Percentiles rank a stretch among this genome's conserved stretches.
Evolutionary conservation across 352 stramenopile species (phyloP).

Genomic region (Globisporangium emineosum): DNA sequence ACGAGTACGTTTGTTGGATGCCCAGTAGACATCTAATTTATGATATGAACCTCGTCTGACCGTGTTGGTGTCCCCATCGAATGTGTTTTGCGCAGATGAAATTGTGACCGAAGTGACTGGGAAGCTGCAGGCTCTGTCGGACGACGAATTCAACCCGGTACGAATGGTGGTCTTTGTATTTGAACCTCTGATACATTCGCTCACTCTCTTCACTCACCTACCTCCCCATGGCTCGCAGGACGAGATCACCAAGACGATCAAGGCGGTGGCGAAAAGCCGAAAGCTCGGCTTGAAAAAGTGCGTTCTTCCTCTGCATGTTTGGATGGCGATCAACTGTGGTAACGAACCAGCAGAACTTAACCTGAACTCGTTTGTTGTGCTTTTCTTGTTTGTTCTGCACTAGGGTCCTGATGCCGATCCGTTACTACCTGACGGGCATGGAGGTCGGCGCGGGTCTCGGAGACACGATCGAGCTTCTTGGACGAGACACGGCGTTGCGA

Average conservation of each 20-base stretch:
- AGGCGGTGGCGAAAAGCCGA: conserved; percentile 65
- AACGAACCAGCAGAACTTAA: neutral
- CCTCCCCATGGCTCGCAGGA: conserved; percentile 46
- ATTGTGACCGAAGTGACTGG: conserved; percentile 47
- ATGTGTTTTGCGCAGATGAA: conserved; percentile 22
- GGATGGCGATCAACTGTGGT: neutral
- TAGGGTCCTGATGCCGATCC: conserved; percentile 86
- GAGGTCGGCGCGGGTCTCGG: conserved; percentile 79
- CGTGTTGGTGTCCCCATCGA: neutral
- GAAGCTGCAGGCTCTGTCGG: conserved; percentile 43
- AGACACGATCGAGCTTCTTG: conserved; percentile 79
- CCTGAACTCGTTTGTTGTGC: too few relatives aligned
- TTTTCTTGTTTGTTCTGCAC: too few relatives aligned
- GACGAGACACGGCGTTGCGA: conserved; percentile 50
- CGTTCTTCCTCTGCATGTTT: conserved; percentile 11
- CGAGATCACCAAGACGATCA: conserved; percentile 74
- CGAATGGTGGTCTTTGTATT: conserved; percentile 4
- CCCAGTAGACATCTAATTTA: too few relatives aligned
- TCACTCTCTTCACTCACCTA: too few relatives aligned
- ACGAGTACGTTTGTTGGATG: conserved; percentile 20
- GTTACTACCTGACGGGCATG: conserved; percentile 85
- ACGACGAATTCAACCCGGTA: conserved; percentile 71
- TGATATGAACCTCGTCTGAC: neutral
- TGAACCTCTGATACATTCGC: neutral
- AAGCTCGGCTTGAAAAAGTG: conserved; percentile 84